A percentile compares a stretch with the other conserved stretches of the same genome.
Conservation (phyloP, 2,329 filamentous ascomycete species). For the Colletotrichum destructivum region DNA sequence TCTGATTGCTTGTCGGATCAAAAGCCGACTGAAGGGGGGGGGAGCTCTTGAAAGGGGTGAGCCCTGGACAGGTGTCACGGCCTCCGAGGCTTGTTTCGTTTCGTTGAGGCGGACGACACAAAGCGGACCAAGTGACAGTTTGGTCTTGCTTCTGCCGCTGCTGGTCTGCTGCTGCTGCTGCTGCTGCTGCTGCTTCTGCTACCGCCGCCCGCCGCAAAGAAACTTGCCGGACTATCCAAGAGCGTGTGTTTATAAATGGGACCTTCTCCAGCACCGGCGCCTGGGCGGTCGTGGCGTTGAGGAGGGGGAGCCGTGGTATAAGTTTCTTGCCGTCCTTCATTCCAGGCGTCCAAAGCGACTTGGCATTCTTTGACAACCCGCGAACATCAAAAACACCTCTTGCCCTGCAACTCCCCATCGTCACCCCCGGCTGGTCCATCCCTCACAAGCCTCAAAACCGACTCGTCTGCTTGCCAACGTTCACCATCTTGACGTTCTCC, state of each 20-base stretch:
- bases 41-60: conserved; percentile 26
- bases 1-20: conserved; percentile 26
- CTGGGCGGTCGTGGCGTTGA: conserved; percentile 38
- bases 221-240: conserved; percentile 38
- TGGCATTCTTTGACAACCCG: conserved; percentile 38
- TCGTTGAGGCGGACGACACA: conserved; percentile 42
- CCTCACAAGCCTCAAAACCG: conserved; percentile 19
- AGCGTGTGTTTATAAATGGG: conserved; percentile 37
- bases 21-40: conserved; percentile 24
- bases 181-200: conserved; percentile 12
- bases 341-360: conserved; percentile 8
- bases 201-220: conserved; percentile 6
- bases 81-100: conserved; percentile 42
- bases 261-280: conserved; percentile 27
- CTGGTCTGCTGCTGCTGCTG: conserved; percentile 28
- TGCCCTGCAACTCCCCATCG: conserved; percentile 8
- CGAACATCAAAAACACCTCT: conserved; percentile 24
- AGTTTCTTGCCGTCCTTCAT: conserved; percentile 23
- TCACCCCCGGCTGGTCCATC: conserved; percentile 36
- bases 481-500: conserved; percentile 8
- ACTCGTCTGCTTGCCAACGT: not conserved
- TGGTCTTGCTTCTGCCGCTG: conserved; percentile 28
- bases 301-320: conserved; percentile 29
- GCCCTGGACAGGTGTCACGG: conserved; percentile 41
- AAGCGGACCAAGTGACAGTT: conserved; percentile 36